Conservation (phyloP, 768 basidiomycete genomes). For the Exsudoporus frostii region DNA sequence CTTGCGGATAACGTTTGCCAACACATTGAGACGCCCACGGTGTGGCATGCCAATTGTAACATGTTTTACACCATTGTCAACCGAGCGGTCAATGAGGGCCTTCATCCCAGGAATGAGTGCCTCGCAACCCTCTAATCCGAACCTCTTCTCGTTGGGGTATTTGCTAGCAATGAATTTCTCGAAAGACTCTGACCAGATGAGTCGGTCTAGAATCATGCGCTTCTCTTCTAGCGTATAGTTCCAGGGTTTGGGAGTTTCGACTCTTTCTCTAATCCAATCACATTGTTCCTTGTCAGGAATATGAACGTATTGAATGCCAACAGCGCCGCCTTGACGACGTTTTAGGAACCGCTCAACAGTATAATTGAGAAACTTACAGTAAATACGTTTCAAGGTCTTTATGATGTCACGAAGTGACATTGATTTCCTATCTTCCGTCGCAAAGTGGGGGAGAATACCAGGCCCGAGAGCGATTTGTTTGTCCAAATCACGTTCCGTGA, state of each 20-base stretch:
- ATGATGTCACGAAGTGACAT: conserved; percentile 94
- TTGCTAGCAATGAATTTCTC: conserved; percentile 99
- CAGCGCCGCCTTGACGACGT: conserved; percentile 61
- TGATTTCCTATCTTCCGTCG: conserved; percentile 76
- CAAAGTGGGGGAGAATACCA: conserved; percentile 95
- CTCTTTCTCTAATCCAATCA: conserved; percentile 96
- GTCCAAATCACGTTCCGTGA: conserved; percentile 90
- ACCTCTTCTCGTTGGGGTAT: conserved; percentile 99
- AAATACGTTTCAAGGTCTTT: conserved; percentile 84
- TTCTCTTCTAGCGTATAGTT: conserved; percentile 98
- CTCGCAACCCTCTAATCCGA: conserved; percentile 98
- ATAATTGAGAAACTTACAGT: conserved; percentile 59
- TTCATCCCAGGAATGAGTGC: conserved; percentile 99
- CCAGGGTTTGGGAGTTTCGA: conserved; percentile 95
- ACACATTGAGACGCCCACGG: conserved; percentile 95
- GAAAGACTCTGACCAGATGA: conserved; percentile 99
- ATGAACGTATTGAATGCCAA: conserved; percentile 91
- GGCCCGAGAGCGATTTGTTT: conserved; percentile 94
- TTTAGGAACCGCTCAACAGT: not conserved
- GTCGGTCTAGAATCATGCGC: conserved; percentile 96
- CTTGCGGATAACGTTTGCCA: conserved; percentile 98
- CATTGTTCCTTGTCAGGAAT: conserved; percentile 99
- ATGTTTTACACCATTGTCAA: conserved; percentile 92
- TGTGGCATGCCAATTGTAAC: conserved; percentile 99
- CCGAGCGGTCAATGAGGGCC: conserved; percentile 96